Evolutionary conservation across 176 grass and related monocot genomes (phyloP).

Genomic region (Hyparrhenia diplandra): DNA sequence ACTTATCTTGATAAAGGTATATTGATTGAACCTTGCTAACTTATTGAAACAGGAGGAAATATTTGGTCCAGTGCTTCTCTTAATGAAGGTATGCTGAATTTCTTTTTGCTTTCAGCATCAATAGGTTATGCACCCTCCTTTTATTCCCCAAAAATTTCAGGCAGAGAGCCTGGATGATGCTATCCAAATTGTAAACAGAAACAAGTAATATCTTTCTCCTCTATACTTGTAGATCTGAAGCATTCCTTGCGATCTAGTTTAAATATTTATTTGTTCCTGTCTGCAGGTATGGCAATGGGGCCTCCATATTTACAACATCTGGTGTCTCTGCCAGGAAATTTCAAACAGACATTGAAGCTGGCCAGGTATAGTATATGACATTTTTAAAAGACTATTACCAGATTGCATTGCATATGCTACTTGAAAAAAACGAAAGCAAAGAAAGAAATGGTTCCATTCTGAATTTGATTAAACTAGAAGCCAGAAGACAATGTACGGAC

Average conservation of each 20-base stretch:
- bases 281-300: conserved; percentile 87
- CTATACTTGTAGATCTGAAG: conserved; percentile 3
- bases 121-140: background rate
- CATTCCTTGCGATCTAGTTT: background rate
- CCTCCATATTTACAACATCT: conserved; percentile 94
- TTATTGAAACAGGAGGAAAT: conserved; percentile 66
- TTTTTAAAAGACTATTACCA: background rate
- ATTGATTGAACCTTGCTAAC: background rate
- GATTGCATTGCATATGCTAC: background rate
- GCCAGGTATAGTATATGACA: conserved; percentile 52
- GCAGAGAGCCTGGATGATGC: conserved; percentile 85
- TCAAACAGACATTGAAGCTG: conserved; percentile 90
- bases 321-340: conserved; percentile 84
- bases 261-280: conserved; percentile 1
- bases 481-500: background rate
- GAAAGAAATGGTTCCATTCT: background rate
- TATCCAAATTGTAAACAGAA: conserved; percentile 83
- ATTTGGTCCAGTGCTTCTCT: conserved; percentile 92
- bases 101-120: background rate
- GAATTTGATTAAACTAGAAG: background rate
- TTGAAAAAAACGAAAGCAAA: background rate
- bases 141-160: conserved; percentile 32
- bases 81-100: conserved; percentile 76
- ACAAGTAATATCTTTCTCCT: conserved; percentile 55
- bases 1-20: background rate